A percentile compares a stretch with the other conserved stretches of the same genome.
phyloP scores from a whole-genome alignment of 345 rosid species.

The Clausena lansium region DNA sequence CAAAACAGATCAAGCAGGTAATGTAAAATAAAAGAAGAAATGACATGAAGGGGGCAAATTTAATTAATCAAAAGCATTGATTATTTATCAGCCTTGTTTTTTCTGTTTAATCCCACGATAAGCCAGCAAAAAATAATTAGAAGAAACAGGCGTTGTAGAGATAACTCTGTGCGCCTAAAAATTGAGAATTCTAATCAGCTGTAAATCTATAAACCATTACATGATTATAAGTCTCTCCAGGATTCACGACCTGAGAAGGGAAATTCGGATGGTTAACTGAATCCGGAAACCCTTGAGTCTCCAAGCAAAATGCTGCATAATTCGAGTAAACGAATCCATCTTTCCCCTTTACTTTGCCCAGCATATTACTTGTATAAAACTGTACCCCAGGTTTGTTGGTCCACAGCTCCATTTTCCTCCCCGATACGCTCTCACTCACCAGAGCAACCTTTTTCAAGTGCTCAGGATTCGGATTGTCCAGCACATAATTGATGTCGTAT shows the following conservation, averaged over 20 bases:
- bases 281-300: constrained; percentile 88
- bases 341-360: constrained; percentile 53
- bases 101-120: background rate
- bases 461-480: constrained; percentile 28
- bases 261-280: constrained; percentile 71
- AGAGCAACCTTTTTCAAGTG: constrained; percentile 54
- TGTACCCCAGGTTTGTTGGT: constrained; percentile 70
- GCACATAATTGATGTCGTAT: constrained; percentile 75
- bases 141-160: background rate
- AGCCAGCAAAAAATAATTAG: background rate
- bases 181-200: constrained; percentile 18
- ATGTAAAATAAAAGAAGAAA: background rate
- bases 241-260: constrained; percentile 72
- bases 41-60: background rate
- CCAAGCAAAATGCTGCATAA: constrained; percentile 57
- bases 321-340: constrained; percentile 44
- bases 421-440: constrained; percentile 48
- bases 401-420: constrained; percentile 81
- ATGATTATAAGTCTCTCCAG: constrained; percentile 52
- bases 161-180: background rate
- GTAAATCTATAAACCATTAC: constrained; percentile 72
- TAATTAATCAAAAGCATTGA: background rate
- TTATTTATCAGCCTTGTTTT: background rate
- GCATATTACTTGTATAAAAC: constrained; percentile 57
- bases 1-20: too few relatives aligned